Evolutionary conservation across 2,329 filamentous ascomycete species (phyloP).

Genomic region (Grosmannia penicillata): DNA sequence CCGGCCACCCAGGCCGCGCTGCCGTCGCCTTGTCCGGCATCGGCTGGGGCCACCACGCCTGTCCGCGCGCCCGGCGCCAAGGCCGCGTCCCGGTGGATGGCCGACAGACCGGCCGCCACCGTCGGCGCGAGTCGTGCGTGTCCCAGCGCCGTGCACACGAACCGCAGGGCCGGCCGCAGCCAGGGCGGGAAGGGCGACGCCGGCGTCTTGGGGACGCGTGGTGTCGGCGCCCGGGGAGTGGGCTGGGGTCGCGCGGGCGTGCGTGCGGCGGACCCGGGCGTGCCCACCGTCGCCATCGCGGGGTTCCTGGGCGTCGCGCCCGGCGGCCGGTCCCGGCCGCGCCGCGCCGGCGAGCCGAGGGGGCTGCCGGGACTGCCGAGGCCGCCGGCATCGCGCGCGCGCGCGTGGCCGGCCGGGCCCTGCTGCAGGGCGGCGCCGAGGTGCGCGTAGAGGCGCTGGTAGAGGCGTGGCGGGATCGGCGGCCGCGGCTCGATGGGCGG

Average conservation of each 20-base stretch:
- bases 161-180: conserved; percentile 54
- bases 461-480: conserved; percentile 64
- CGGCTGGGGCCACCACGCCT: conserved; percentile 6
- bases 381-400: conserved; percentile 12
- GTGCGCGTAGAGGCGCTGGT: conserved; percentile 71
- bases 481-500: conserved; percentile 62
- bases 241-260: no score
- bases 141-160: conserved; percentile 46
- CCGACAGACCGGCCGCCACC: conserved; percentile 58
- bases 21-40: conserved; percentile 21
- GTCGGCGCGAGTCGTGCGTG: conserved; percentile 52
- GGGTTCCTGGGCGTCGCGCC: no score
- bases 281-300: no score
- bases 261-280: no score
- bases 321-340: no score
- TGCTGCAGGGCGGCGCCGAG: conserved; percentile 54
- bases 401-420: conserved; percentile 17
- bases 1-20: conserved; percentile 30
- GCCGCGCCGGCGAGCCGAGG: background rate
- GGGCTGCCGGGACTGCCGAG: background rate
- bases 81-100: conserved; percentile 21
- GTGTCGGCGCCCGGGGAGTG: no score
- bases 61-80: background rate
- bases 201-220: no score
- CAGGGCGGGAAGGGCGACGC: conserved; percentile 37